Percentiles rank a stretch among this genome's conserved stretches.
Evolutionary conservation across 2,329 filamentous ascomycete species (phyloP).

Genomic region (Penicillium oxalicum): DNA sequence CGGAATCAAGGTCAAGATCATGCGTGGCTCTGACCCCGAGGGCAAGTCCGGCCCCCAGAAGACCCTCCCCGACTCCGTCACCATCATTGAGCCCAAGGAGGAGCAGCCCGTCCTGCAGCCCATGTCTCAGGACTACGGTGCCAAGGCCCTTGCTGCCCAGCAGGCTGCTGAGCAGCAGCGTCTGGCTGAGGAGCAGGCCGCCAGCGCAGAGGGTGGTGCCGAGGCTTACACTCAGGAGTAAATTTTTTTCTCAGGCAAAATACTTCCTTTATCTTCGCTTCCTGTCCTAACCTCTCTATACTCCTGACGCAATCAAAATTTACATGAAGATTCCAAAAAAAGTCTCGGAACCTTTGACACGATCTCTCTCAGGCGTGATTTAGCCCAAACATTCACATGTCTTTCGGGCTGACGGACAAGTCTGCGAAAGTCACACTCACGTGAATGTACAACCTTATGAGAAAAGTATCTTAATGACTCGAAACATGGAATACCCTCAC

Average conservation of each 20-base stretch:
- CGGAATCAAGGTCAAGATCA: conserved; percentile 99
- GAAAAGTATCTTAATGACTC: too few relatives aligned
- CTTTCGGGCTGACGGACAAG: too few relatives aligned
- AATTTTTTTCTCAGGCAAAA: conserved; percentile 28
- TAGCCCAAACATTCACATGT: too few relatives aligned
- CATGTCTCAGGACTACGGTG: conserved; percentile 96
- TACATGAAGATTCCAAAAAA: conserved; percentile 26
- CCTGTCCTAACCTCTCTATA: conserved; percentile 30
- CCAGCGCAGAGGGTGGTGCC: conserved; percentile 40
- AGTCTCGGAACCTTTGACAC: too few relatives aligned
- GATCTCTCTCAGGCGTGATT: too few relatives aligned
- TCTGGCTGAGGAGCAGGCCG: conserved; percentile 53
- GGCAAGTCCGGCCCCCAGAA: conserved; percentile 98
- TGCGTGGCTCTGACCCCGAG: conserved; percentile 98
- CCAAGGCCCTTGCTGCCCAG: conserved; percentile 70
- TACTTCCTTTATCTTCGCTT: conserved; percentile 22
- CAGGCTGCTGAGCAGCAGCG: conserved; percentile 50
- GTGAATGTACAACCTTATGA: too few relatives aligned
- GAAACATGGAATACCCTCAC: too few relatives aligned
- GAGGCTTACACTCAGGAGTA: conserved; percentile 45
- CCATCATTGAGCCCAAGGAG: conserved; percentile 99
- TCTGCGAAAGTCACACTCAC: too few relatives aligned
- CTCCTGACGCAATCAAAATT: conserved; percentile 35
- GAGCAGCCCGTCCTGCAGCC: conserved; percentile 92
- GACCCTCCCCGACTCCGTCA: conserved; percentile 95